These are phyloP conservation scores for Verticillium longisporum DNA, from an alignment of 2,329 filamentous ascomycete species.

Conservation along the genomic window DNA sequence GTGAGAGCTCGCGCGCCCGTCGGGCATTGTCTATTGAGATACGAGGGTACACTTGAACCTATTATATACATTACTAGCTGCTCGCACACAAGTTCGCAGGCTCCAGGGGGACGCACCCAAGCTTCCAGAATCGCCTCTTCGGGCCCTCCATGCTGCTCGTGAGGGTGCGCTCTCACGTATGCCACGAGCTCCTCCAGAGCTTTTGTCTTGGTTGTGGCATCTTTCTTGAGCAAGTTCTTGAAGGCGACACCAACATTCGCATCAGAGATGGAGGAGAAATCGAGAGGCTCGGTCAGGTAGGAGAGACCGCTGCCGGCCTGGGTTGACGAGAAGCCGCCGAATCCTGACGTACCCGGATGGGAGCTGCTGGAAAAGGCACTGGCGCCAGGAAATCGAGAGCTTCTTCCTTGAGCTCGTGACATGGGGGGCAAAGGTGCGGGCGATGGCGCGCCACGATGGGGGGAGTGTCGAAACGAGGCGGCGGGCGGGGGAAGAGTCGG, in stretches of 20 bases:
- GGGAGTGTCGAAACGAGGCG: neutral
- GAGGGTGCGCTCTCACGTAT: constrained; percentile 49
- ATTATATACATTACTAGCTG: constrained; percentile 28
- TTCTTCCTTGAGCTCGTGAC: constrained; percentile 10
- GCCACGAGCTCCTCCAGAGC: constrained; percentile 78
- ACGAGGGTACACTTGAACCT: constrained; percentile 83
- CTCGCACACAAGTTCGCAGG: constrained; percentile 11
- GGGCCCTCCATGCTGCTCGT: constrained; percentile 50
- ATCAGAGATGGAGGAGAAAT: constrained; percentile 70
- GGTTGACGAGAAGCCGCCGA: constrained; percentile 33
- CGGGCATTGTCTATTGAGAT: constrained; percentile 85
- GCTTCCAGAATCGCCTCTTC: constrained; percentile 81
- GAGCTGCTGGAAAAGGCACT: constrained; percentile 7
- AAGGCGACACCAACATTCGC: constrained; percentile 81
- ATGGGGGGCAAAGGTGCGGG: constrained; percentile 1
- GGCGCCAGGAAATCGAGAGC: constrained; percentile 6
- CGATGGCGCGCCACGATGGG: neutral
- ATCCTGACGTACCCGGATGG: constrained; percentile 15
- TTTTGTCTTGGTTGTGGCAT: constrained; percentile 84
- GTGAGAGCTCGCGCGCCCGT: constrained; percentile 80
- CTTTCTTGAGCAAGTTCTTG: constrained; percentile 89
- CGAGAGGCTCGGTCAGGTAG: constrained; percentile 79
- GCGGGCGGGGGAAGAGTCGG: neutral
- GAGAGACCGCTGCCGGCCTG: constrained; percentile 54
- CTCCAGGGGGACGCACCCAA: constrained; percentile 58